Conservation (phyloP, 2,329 filamentous ascomycete genomes). For the Venturiaceae sp. region DNA sequence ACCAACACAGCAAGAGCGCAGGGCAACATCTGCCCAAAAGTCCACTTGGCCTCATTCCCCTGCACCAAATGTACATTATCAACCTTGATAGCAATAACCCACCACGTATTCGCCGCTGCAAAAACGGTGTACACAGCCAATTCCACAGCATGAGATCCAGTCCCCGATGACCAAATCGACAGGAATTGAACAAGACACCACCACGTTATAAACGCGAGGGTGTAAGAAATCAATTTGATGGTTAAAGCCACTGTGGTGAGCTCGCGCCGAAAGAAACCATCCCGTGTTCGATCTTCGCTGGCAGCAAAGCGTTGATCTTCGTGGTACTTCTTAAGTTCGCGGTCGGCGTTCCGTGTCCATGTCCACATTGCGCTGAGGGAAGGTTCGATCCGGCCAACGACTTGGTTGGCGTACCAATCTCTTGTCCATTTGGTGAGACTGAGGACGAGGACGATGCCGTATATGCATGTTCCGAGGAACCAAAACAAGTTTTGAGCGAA, state of each 20-base stretch:
- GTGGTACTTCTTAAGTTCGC: background rate
- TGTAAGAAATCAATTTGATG: background rate
- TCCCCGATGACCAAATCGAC: constrained; percentile 2
- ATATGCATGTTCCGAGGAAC: constrained; percentile 1
- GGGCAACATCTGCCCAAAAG: constrained; percentile 2
- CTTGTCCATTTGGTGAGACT: background rate
- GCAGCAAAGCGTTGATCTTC: background rate
- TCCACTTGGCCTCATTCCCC: constrained; percentile 1
- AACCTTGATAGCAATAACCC: constrained; percentile 3
- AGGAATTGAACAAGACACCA: constrained; percentile 4
- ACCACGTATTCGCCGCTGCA: background rate
- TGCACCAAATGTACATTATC: background rate
- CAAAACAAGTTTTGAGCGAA: constrained; percentile 5
- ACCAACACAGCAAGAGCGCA: background rate
- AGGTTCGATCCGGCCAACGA: background rate
- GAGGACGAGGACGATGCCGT: background rate
- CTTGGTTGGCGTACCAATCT: background rate
- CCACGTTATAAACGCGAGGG: background rate
- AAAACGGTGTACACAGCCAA: constrained; percentile 1
- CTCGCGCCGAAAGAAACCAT: background rate
- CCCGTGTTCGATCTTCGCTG: background rate
- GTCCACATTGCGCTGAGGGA: background rate
- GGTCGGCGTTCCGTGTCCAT: background rate
- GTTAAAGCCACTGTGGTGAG: background rate
- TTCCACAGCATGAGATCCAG: background rate